A percentile compares a stretch with the other conserved stretches of the same genome.
These are phyloP conservation scores for Epichloe brachyelytri DNA, from an alignment of 2,329 filamentous ascomycete genomes.

Conservation along the genomic window DNA sequence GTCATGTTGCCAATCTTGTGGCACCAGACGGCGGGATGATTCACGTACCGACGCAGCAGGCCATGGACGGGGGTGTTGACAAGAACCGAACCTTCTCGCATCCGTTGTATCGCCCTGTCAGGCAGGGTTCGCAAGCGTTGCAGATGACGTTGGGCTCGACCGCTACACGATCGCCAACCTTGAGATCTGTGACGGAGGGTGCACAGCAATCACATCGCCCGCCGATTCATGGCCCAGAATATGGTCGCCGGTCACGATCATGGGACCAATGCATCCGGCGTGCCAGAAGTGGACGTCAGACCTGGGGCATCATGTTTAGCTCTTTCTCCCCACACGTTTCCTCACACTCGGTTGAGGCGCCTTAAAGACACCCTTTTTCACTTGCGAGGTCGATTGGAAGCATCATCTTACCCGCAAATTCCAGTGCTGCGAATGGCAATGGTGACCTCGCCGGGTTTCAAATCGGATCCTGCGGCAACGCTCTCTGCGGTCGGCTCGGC, in stretches of 20 bases:
- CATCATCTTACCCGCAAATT: slow-evolving; percentile 67
- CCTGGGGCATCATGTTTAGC: slow-evolving; percentile 28
- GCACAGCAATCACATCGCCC: slow-evolving; percentile 68
- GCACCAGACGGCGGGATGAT: slow-evolving; percentile 89
- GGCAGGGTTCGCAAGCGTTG: slow-evolving; percentile 76
- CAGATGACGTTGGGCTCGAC: slow-evolving; percentile 93
- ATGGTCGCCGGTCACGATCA: slow-evolving; percentile 81
- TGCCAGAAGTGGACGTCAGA: slow-evolving; percentile 98
- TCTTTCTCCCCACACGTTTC: too few relatives aligned
- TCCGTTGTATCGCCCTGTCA: slow-evolving; percentile 90
- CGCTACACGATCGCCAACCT: slow-evolving; percentile 80
- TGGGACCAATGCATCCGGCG: slow-evolving; percentile 85
- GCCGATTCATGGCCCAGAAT: slow-evolving; percentile 92
- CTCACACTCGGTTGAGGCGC: too few relatives aligned
- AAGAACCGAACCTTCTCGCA: slow-evolving; percentile 79
- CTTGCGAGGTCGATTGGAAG: too few relatives aligned
- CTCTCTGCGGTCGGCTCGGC: slow-evolving; percentile 65
- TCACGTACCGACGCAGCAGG: slow-evolving; percentile 81
- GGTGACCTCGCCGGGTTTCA: slow-evolving; percentile 76
- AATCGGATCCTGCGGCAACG: slow-evolving; percentile 51
- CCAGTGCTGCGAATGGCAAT: slow-evolving; percentile 86
- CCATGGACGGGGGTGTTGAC: slow-evolving; percentile 85
- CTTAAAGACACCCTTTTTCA: too few relatives aligned
- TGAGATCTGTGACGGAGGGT: slow-evolving; percentile 64
- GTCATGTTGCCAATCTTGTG: slow-evolving; percentile 91